Percentiles rank a stretch among this genome's conserved stretches.
phyloP scores from a whole-genome alignment of 441 rosid genomes.

The Erodium moschatum region DNA sequence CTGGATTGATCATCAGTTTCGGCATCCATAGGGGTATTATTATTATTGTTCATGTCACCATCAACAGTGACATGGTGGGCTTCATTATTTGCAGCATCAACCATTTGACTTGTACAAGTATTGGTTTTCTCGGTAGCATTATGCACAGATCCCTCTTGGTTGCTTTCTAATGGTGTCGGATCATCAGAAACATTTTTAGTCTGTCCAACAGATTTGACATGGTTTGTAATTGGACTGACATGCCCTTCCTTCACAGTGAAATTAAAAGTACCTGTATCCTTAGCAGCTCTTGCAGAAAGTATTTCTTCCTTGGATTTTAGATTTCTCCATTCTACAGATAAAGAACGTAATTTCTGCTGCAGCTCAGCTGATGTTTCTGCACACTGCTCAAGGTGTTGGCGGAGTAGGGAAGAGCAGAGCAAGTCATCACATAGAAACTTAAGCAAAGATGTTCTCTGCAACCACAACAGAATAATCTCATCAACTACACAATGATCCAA shows the following conservation, averaged over 20 bases:
- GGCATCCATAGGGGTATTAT: conserved; percentile 16
- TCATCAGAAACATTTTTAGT: conserved; percentile 29
- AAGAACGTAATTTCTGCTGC: conserved; percentile 80
- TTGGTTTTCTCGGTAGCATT: conserved; percentile 30
- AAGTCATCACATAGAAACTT: conserved; percentile 88
- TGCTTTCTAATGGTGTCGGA: conserved; percentile 28
- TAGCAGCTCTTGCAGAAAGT: conserved; percentile 52
- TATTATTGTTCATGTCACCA: conserved; percentile 23
- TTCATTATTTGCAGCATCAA: conserved; percentile 19
- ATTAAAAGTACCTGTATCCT: conserved; percentile 33
- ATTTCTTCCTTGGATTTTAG: conserved; percentile 62
- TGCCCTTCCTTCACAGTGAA: conserved; percentile 36
- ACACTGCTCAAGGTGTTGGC: conserved; percentile 90
- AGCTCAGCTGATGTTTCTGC: conserved; percentile 61
- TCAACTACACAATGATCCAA: conserved; percentile 4
- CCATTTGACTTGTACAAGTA: conserved; percentile 17
- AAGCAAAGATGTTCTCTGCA: conserved; percentile 79
- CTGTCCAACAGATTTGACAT: conserved; percentile 19
- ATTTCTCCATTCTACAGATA: conserved; percentile 54
- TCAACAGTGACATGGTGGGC: conserved; percentile 23
- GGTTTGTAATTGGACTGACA: conserved; percentile 20
- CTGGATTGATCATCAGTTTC: conserved; percentile 30
- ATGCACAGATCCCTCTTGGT: conserved; percentile 27
- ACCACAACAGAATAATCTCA: conserved; percentile 16
- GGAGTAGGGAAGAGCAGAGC: conserved; percentile 69